Base-by-base conservation (phyloP, 2,329 filamentous ascomycete genomes). In the Neocatenulostroma microsporum region DNA sequence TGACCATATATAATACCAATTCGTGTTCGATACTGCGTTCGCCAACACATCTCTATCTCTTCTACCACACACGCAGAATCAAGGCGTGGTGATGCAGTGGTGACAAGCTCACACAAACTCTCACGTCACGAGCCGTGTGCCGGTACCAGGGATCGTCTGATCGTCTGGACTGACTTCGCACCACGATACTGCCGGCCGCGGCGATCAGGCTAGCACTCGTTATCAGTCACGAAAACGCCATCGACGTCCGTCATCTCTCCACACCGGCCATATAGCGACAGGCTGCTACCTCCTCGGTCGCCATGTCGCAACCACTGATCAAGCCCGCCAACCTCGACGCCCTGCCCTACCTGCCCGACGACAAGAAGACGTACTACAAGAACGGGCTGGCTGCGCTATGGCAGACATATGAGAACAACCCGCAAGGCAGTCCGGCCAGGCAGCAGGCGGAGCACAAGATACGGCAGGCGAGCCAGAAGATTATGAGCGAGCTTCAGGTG, bases 291-390 rank as follows among this genome's bases (percentile, higher is more conserved):
- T 3, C 30, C 28, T 11, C 21, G 18, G 12, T 32, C 30, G 21
- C 12, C 17, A 32, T 32, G 30, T 20, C 30, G 17, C 17, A 21
- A 20, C 11, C 30, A 7, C 37, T 60, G 39, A 72, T 74, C 46
- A 65, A 65, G 29, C 69, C 70, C 20, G 66, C 70, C 39, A 68
- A 73, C 42, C 70, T 76, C 34, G 64, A 68, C 42, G 65, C 64
- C 39, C 61, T 76, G 5, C 69, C 70, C 4, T 63, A 69, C 54
- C 61, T 79, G 20, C 69, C 59, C 42, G 69, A 73, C 7, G 59
- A 68, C 32, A 67, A 73, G 48, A 78, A 77, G 58, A 57, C 64
- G 29, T 68, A 73, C 46, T 76, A 76, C 50, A 70, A 69, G 39
- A 59, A 66, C 32, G 62, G 70, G 14, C 67, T 79, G 43, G 63